Evolutionary conservation across 1,139 yeast species (phyloP).

Genomic region (Hansenula sp.): DNA sequence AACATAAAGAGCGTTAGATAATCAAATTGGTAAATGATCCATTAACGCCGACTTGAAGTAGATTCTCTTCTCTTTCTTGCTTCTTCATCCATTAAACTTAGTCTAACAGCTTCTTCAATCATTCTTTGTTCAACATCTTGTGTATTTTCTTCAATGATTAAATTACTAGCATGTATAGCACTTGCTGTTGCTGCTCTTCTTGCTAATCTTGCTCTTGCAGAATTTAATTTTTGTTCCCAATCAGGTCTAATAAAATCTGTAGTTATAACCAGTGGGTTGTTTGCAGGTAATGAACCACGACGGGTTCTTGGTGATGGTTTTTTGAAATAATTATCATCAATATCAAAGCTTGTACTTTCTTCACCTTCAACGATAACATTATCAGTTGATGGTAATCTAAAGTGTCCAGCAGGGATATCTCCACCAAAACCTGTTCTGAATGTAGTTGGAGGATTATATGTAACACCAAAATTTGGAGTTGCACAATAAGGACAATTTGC

Average conservation of each 20-base stretch:
- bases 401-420: slow-evolving; percentile 41
- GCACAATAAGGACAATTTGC: slow-evolving; percentile 96
- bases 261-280: slow-evolving; percentile 63
- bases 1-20: too few relatives aligned
- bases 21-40: too few relatives aligned
- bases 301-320: slow-evolving; percentile 19
- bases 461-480: slow-evolving; percentile 78
- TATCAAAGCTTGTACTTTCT: slow-evolving; percentile 16
- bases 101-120: slow-evolving; percentile 79
- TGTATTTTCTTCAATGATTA: slow-evolving; percentile 35
- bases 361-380: slow-evolving; percentile 20
- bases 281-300: slow-evolving; percentile 51
- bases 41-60: slow-evolving; percentile 1
- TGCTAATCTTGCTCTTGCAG: slow-evolving; percentile 75
- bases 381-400: slow-evolving; percentile 11
- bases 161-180: slow-evolving; percentile 83
- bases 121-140: slow-evolving; percentile 64
- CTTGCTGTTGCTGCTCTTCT: slow-evolving; percentile 91
- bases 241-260: slow-evolving; percentile 86
- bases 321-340: slow-evolving; percentile 22
- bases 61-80: slow-evolving; percentile 33
- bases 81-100: slow-evolving; percentile 68
- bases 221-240: slow-evolving; percentile 73
- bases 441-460: slow-evolving; percentile 60
- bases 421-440: slow-evolving; percentile 48